These are phyloP conservation scores for Steccherinum ochraceum DNA, from an alignment of 768 basidiomycete species.

Conservation along the genomic window DNA sequence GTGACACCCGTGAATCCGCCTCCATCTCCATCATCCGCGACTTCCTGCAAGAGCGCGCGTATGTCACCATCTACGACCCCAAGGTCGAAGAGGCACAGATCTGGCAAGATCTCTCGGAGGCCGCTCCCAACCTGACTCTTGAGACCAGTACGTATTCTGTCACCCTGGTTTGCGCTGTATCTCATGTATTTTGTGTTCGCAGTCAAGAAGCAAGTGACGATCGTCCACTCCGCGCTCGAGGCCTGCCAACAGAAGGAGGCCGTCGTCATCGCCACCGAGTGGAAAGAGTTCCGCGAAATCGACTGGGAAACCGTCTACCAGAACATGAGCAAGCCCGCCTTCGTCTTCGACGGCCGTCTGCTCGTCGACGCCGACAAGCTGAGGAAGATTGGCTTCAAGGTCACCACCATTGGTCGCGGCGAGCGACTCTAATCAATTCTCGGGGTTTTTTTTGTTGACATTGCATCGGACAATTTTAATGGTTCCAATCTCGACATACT, in stretches of 20 bases:
- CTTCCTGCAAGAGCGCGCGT: constrained; percentile 86
- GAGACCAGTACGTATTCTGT: constrained; percentile 51
- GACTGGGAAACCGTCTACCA: constrained; percentile 85
- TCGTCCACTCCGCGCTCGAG: constrained; percentile 71
- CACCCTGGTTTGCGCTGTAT: not conserved
- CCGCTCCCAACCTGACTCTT: constrained; percentile 54
- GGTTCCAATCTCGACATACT: not conserved
- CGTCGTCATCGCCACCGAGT: constrained; percentile 93
- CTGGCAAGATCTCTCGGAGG: constrained; percentile 73
- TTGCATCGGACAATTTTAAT: not conserved
- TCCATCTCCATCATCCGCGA: constrained; percentile 91
- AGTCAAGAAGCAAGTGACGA: constrained; percentile 88
- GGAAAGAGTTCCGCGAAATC: constrained; percentile 93
- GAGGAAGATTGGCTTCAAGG: constrained; percentile 86
- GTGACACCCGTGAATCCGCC: constrained; percentile 97
- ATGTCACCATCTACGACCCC: constrained; percentile 88
- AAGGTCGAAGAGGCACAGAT: constrained; percentile 84
- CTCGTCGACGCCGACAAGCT: constrained; percentile 79
- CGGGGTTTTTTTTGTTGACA: too few species aligned
- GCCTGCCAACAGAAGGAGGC: constrained; percentile 89
- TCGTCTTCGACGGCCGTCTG: constrained; percentile 91
- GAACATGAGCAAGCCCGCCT: constrained; percentile 96
- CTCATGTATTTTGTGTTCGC: too few species aligned
- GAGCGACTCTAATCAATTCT: constrained; percentile 27
- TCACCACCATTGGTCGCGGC: constrained; percentile 57